Base-by-base conservation (phyloP, 116 monocot species). In the Papilionanthe hybrid region DNA sequence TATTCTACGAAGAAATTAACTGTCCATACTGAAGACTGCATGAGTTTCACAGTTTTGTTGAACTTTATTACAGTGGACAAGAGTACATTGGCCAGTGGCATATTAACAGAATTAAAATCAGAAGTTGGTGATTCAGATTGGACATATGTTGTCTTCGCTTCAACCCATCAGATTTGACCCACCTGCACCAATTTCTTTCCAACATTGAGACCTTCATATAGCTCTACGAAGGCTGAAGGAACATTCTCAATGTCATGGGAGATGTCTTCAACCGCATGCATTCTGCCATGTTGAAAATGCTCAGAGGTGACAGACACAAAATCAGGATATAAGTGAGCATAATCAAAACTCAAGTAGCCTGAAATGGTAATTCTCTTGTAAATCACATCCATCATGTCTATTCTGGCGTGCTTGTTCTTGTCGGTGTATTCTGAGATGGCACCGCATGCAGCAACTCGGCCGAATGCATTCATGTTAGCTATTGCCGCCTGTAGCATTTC, bases 111-210 rank as follows among this genome's bases (percentile, higher is more conserved):
- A 49, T 9, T 12, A 49, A 49, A 9, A 49, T 13, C 43, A 43
- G 43, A 43, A 43, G 43, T 43, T 6, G 6, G 6, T 43, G 43
- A 43, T 43, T 6, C 49, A 49, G 9, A 11, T 49, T 9, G 2
- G 49, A 11, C 11, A 9, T 9, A 2, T 11, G 11, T n/a, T n/a
- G n/a, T n/a, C n/a, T n/a, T n/a, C n/a, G n/a, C 49, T 49, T 11
- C 49, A 12, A 49, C 49, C 49, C 49, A 12, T 58, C 20, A 58
- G 58, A 58, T 22, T 58, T 79, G 72, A 27, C 65, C 23, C 50
- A 88, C 19, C 48, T 84, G 60, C 0, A 90, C 85, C 0, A 85
- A 57, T 80, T 83, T 86, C 81, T 90, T 90, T 19, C 87, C 83
- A 9, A 87, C 76, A 77, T 90, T 90, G 19, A 83, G 81, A 9